Conservation (phyloP, 129 eudicot species). For the Silybum marianum region DNA sequence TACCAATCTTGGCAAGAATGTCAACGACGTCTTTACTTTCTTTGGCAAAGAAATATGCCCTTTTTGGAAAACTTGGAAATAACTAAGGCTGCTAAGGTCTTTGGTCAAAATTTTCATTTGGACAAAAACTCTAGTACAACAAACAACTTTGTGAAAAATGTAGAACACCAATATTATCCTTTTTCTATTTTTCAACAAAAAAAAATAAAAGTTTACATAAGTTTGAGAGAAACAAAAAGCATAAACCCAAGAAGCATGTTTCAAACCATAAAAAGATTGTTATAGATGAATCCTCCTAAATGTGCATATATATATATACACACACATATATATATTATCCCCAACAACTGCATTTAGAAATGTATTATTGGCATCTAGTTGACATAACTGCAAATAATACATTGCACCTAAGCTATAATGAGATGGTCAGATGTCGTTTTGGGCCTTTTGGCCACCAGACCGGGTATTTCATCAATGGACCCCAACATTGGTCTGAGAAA, state of each 20-base stretch:
- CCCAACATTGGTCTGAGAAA: slow-evolving; percentile 1
- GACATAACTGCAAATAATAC: not conserved
- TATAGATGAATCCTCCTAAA: not conserved
- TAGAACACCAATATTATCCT: slow-evolving; percentile 1
- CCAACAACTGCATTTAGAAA: not conserved
- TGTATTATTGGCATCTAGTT: not conserved
- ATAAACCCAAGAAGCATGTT: not conserved
- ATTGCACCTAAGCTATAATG: not conserved
- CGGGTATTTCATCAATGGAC: not conserved
- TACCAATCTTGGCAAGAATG: not conserved
- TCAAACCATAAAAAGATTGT: not conserved
- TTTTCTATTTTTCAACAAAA: not conserved
- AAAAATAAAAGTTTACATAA: not conserved
- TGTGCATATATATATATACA: not conserved
- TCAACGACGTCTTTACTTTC: not conserved
- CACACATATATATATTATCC: not conserved
- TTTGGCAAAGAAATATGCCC: not conserved
- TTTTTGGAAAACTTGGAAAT: not conserved
- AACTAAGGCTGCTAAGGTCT: not conserved
- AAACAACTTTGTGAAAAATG: not conserved
- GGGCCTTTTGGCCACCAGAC: slow-evolving; percentile 10
- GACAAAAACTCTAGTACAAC: not conserved
- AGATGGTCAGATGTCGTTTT: not conserved
- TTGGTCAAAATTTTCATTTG: not conserved
- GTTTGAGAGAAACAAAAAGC: not conserved